These are phyloP conservation scores for Gremmenia infestans DNA, from an alignment of 2,329 filamentous ascomycete species.

Conservation along the genomic window DNA sequence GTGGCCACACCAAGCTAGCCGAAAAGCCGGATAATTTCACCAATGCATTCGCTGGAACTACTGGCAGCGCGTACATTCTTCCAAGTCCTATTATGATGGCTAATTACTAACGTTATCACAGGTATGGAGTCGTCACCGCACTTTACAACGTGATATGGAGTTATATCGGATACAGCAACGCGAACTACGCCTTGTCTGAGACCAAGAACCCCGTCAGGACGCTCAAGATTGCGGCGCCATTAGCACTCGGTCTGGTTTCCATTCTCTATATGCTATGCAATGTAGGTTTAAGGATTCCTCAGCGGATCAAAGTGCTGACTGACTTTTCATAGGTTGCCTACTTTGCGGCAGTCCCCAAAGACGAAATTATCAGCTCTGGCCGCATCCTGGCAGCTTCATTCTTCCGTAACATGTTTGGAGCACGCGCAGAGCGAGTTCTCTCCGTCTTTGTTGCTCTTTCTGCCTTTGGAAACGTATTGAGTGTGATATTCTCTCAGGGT, in stretches of 20 bases:
- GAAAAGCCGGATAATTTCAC: slow-evolving; percentile 58
- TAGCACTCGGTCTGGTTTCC: slow-evolving; percentile 53
- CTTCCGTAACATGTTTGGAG: slow-evolving; percentile 52
- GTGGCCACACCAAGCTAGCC: slow-evolving; percentile 51
- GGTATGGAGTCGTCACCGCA: slow-evolving; percentile 59
- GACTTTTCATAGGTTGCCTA: slow-evolving; percentile 46
- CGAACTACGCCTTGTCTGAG: slow-evolving; percentile 62
- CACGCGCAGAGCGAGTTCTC: slow-evolving; percentile 50
- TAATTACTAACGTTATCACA: background rate
- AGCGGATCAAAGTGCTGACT: background rate
- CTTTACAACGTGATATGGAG: slow-evolving; percentile 70
- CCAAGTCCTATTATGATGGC: background rate
- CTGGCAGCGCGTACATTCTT: slow-evolving; percentile 47
- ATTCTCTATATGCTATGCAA: slow-evolving; percentile 63
- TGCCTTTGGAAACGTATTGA: slow-evolving; percentile 62
- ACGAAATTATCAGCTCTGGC: slow-evolving; percentile 47
- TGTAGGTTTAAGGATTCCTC: slow-evolving; percentile 14
- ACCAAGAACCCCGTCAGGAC: slow-evolving; percentile 61
- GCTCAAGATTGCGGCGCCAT: slow-evolving; percentile 58
- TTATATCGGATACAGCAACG: slow-evolving; percentile 64
- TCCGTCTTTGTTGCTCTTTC: slow-evolving; percentile 64
- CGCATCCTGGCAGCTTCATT: slow-evolving; percentile 49
- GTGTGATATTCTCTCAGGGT: slow-evolving; percentile 64
- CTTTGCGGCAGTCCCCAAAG: slow-evolving; percentile 53
- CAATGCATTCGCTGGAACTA: slow-evolving; percentile 61